phyloP scores from a whole-genome alignment of 2,329 filamentous ascomycete species.

The Polychaeton citri region DNA sequence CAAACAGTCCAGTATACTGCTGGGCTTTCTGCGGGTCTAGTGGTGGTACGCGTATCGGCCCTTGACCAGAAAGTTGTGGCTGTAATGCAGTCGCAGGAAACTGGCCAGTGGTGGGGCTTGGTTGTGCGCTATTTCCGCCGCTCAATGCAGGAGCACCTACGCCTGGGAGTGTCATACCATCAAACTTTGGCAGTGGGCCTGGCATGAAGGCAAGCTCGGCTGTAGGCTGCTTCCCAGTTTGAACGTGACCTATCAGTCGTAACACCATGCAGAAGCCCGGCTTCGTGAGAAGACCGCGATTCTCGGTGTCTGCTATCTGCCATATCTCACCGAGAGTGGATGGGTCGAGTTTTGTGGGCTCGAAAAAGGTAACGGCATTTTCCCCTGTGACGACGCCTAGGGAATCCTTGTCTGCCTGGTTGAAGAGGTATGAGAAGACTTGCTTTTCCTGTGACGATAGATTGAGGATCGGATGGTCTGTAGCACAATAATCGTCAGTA shows the following conservation, averaged over 20 bases:
- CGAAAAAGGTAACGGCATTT: slow-evolving; percentile 92
- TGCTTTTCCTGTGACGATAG: slow-evolving; percentile 86
- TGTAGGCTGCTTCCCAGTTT: slow-evolving; percentile 71
- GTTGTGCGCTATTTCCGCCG: slow-evolving; percentile 4
- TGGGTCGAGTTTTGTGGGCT: slow-evolving; percentile 81
- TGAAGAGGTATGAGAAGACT: slow-evolving; percentile 84
- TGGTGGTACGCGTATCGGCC: slow-evolving; percentile 74
- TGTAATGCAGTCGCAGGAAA: slow-evolving; percentile 16
- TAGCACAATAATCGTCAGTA: no score
- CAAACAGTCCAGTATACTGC: slow-evolving; percentile 82
- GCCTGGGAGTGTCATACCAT: slow-evolving; percentile 49
- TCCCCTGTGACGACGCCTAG: slow-evolving; percentile 93
- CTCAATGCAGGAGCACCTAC: slow-evolving; percentile 5
- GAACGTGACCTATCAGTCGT: slow-evolving; percentile 88
- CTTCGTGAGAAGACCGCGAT: slow-evolving; percentile 83
- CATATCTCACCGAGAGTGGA: slow-evolving; percentile 91
- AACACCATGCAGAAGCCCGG: slow-evolving; percentile 87
- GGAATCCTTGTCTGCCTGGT: slow-evolving; percentile 79
- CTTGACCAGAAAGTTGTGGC: slow-evolving; percentile 25
- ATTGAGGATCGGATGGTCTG: slow-evolving; percentile 38
- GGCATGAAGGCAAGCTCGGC: slow-evolving; percentile 71
- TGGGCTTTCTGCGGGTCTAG: slow-evolving; percentile 76
- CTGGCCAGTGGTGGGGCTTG: slow-evolving; percentile 11
- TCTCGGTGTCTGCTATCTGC: slow-evolving; percentile 97
- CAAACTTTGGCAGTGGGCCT: slow-evolving; percentile 84